Percentiles rank a stretch among this genome's conserved stretches.
phyloP scores from a whole-genome alignment of 768 basidiomycete species.

The Leccinum sublutescens region DNA sequence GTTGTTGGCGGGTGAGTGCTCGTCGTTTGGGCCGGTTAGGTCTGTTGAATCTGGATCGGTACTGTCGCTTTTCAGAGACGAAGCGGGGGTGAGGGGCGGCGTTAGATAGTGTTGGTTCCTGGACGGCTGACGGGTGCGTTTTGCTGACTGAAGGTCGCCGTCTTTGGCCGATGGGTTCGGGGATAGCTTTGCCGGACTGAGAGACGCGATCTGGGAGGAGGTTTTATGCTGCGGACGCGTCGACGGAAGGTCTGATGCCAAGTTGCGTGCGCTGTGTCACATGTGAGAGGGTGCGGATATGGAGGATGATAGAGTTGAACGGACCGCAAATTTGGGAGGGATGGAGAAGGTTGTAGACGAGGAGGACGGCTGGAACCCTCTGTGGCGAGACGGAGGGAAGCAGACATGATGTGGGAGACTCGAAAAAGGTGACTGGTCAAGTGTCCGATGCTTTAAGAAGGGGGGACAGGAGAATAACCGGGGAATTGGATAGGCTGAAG shows the following conservation, averaged over 20 bases:
- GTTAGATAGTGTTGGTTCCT: constrained; percentile 48
- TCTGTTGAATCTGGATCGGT: constrained; percentile 34
- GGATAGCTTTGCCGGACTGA: constrained; percentile 11
- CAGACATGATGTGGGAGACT: constrained; percentile 30
- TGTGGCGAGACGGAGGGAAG: constrained; percentile 23
- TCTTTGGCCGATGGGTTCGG: constrained; percentile 15
- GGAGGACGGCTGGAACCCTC: constrained; percentile 37
- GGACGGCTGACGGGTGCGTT: constrained; percentile 20
- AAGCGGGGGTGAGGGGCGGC: constrained; percentile 71
- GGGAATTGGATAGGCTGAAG: constrained; percentile 31
- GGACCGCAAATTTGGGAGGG: constrained; percentile 69
- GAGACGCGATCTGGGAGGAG: constrained; percentile 19
- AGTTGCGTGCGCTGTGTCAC: constrained; percentile 25
- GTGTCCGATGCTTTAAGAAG: constrained; percentile 32
- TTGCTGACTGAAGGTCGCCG: constrained; percentile 17
- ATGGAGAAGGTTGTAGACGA: constrained; percentile 62
- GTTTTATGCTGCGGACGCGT: constrained; percentile 27
- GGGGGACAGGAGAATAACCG: constrained; percentile 31
- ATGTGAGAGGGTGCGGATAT: constrained; percentile 9
- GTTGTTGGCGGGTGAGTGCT: constrained; percentile 21
- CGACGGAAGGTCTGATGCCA: constrained; percentile 28
- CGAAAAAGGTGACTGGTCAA: constrained; percentile 29
- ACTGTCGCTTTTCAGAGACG: constrained; percentile 43
- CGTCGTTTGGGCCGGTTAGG: constrained; percentile 18
- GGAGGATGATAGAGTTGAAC: constrained; percentile 10